phyloP scores from a whole-genome alignment of 148 eudicot genomes.

The Vaccinium corymbosum region DNA sequence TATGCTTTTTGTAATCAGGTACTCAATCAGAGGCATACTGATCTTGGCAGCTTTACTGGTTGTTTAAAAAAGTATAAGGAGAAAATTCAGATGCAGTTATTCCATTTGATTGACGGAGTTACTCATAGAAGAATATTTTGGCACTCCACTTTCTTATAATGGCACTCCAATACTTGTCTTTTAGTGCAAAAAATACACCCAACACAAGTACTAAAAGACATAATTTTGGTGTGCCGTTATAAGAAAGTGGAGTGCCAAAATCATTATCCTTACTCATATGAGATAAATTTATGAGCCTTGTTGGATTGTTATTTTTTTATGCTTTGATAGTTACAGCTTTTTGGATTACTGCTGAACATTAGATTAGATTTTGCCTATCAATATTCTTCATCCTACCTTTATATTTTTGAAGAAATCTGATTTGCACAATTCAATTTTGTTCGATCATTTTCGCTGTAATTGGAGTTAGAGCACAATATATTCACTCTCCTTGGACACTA shows the following conservation, averaged over 20 bases:
- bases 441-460: background rate
- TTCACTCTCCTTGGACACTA: background rate
- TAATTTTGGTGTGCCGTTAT: no score
- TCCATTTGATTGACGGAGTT: background rate
- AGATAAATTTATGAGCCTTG: background rate
- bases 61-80: background rate
- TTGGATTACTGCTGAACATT: background rate
- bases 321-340: background rate
- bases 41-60: background rate
- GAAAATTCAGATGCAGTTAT: background rate
- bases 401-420: background rate
- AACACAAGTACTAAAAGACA: no score
- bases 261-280: background rate
- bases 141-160: no score
- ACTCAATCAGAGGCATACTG: background rate
- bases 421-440: background rate
- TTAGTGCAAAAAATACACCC: no score
- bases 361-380: background rate
- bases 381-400: background rate
- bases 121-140: background rate
- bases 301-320: background rate
- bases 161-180: no score
- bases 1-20: background rate
- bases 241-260: no score
- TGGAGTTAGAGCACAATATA: background rate